Percentiles rank a stretch among this genome's conserved stretches.
These are phyloP conservation scores for Gracilaria domingensis DNA, from an alignment of 23 red algal species.

Conservation along the genomic window DNA sequence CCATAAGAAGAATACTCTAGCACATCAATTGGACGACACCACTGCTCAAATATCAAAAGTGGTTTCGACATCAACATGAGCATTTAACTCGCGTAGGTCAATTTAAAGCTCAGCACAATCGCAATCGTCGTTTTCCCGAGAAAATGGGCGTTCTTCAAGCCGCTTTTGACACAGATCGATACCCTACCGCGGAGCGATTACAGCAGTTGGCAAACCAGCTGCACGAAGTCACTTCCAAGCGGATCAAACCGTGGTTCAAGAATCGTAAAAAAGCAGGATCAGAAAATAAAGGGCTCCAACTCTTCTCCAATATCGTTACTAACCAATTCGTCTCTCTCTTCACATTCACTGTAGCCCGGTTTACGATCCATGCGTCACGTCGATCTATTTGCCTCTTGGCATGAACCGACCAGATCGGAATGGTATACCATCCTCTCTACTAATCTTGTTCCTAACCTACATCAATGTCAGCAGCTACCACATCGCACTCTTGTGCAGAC, in stretches of 20 bases:
- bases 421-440: not conserved
- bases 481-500: constrained; percentile 2
- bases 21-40: constrained; percentile 59
- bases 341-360: not conserved
- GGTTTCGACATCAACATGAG: constrained; percentile 82
- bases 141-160: constrained; percentile 60
- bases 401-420: constrained; percentile 18
- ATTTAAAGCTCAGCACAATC: constrained; percentile 72
- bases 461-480: constrained; percentile 14
- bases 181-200: constrained; percentile 65
- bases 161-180: constrained; percentile 68
- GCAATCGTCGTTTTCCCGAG: constrained; percentile 63
- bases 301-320: not conserved
- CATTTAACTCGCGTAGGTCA: constrained; percentile 49
- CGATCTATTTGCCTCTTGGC: not conserved
- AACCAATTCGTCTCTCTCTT: constrained; percentile 3
- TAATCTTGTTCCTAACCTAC: constrained; percentile 21
- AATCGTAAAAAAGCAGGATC: constrained; percentile 71
- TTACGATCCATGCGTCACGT: constrained; percentile 12
- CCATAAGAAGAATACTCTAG: constrained; percentile 49
- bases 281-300: constrained; percentile 49
- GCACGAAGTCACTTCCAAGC: constrained; percentile 60
- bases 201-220: constrained; percentile 54
- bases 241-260: constrained; percentile 84
- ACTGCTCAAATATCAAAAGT: constrained; percentile 74